A percentile compares a stretch with the other conserved stretches of the same genome.
These are phyloP conservation scores for Penicillium macrosclerotiorum DNA, from an alignment of 495 filamentous ascomycete species.

Conservation along the genomic window DNA sequence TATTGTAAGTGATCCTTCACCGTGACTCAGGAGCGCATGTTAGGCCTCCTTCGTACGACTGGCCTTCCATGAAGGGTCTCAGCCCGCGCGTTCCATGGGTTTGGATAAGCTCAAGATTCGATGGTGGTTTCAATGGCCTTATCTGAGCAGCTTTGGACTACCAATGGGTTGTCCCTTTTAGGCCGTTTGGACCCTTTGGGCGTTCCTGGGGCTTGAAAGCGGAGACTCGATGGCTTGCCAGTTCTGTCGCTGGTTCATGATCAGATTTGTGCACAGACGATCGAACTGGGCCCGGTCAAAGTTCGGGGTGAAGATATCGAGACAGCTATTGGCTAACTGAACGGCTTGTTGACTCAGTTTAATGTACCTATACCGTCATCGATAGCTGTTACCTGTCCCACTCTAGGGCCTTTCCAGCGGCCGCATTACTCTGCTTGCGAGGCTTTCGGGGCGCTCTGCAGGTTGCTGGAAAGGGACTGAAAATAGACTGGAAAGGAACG, in stretches of 20 bases:
- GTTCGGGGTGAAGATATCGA: no score
- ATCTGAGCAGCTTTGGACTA: not conserved
- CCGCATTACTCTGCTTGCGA: no score
- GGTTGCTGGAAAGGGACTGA: not conserved
- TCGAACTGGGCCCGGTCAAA: constrained; percentile 1
- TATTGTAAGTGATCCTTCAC: no score
- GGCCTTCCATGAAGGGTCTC: not conserved
- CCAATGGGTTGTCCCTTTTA: not conserved
- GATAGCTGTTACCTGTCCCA: no score
- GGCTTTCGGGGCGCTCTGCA: not conserved
- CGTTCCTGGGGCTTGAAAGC: not conserved
- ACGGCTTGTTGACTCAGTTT: no score
- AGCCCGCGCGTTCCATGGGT: constrained; percentile 6
- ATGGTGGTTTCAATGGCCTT: constrained; percentile 10
- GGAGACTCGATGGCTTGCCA: constrained; percentile 1
- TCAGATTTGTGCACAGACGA: constrained; percentile 17
- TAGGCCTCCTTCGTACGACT: not conserved
- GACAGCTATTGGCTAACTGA: not conserved
- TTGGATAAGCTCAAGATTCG: constrained; percentile 24
- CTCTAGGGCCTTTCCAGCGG: no score
- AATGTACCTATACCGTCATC: no score
- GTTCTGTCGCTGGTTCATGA: constrained; percentile 6
- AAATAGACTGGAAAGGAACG: no score
- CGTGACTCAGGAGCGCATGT: no score
- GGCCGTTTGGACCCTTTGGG: constrained; percentile 1